These are phyloP conservation scores for Eucalyptus regnans DNA, from an alignment of 345 rosid species.

Conservation along the genomic window DNA sequence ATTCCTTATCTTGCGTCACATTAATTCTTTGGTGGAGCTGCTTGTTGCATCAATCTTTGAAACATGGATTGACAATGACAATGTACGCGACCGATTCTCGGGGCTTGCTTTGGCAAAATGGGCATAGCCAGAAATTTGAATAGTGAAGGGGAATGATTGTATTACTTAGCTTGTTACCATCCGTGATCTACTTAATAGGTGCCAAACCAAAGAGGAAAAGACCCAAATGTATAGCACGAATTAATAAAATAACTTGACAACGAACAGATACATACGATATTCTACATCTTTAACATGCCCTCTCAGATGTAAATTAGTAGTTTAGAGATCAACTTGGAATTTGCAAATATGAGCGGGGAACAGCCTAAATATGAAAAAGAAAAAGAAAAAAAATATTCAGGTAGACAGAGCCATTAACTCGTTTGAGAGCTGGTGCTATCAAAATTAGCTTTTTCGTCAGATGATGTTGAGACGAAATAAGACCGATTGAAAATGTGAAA, in stretches of 20 bases:
- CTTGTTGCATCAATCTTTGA: background rate
- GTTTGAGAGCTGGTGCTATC: background rate
- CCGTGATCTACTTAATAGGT: background rate
- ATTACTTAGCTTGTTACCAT: background rate
- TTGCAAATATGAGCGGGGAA: background rate
- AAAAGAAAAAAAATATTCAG: background rate
- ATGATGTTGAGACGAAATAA: background rate
- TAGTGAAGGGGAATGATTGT: background rate
- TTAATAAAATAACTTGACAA: background rate
- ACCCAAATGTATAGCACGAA: background rate
- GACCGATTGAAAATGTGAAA: background rate
- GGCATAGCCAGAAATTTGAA: background rate
- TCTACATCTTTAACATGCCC: background rate
- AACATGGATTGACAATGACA: background rate
- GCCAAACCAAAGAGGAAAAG: background rate
- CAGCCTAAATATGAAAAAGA: background rate
- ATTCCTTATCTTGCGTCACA: background rate
- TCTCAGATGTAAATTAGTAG: background rate
- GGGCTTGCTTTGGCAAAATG: background rate
- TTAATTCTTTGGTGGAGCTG: background rate
- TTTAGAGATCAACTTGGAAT: background rate
- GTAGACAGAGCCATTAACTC: background rate
- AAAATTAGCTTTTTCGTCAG: background rate
- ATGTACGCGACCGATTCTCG: background rate
- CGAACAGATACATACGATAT: background rate